Conservation (phyloP, 2,329 filamentous ascomycete genomes). For the Stachybotrys chartarum region DNA sequence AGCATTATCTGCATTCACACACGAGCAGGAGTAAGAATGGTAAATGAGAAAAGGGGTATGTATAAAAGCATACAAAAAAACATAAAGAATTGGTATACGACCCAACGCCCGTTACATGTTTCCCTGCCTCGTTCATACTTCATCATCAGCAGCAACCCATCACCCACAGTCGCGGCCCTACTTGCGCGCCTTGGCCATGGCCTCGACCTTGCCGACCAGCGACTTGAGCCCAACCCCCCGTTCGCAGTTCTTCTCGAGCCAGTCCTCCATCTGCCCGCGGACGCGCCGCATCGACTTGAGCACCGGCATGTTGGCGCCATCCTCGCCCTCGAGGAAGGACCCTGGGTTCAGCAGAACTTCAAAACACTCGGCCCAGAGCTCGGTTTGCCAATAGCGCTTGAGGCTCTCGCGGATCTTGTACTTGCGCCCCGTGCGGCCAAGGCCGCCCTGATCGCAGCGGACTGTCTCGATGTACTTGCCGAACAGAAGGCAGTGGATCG, state of each 20-base stretch:
- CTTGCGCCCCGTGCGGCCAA: slow-evolving; percentile 54
- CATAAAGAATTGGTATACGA: not conserved
- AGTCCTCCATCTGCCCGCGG: slow-evolving; percentile 74
- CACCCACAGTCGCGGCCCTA: not conserved
- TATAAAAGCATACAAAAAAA: not conserved
- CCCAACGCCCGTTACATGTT: too few relatives aligned
- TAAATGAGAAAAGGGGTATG: slow-evolving; percentile 7
- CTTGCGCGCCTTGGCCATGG: slow-evolving; percentile 19
- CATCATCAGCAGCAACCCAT: not conserved
- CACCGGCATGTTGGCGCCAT: slow-evolving; percentile 63
- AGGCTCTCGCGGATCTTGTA: slow-evolving; percentile 77
- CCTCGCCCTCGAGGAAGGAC: slow-evolving; percentile 57
- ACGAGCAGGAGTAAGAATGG: slow-evolving; percentile 19
- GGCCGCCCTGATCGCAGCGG: slow-evolving; percentile 44
- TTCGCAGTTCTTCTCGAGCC: slow-evolving; percentile 76
- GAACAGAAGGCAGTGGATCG: slow-evolving; percentile 83
- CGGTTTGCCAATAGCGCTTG: slow-evolving; percentile 95
- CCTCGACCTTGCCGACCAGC: slow-evolving; percentile 58
- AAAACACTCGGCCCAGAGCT: slow-evolving; percentile 81
- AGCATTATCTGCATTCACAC: not conserved
- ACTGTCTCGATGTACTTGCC: slow-evolving; percentile 89
- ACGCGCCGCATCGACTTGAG: slow-evolving; percentile 60
- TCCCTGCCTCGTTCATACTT: too few relatives aligned
- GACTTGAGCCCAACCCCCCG: slow-evolving; percentile 69
- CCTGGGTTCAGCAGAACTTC: slow-evolving; percentile 80